Percentiles rank a stretch among this genome's conserved stretches.
phyloP scores from a whole-genome alignment of 345 rosid species.

The Eutrema japonicum region DNA sequence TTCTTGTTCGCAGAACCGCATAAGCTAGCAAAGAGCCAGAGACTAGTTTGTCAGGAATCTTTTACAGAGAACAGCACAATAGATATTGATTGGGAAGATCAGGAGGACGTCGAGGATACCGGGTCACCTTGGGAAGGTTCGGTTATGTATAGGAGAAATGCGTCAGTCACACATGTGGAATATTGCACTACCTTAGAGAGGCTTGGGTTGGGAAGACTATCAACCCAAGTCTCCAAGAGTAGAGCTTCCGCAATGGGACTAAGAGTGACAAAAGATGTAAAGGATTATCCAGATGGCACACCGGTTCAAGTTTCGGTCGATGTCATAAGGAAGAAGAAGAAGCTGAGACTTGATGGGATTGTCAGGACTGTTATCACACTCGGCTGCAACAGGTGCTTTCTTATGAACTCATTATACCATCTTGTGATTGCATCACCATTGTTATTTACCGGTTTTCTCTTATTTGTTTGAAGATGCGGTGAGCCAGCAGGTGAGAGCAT shows the following conservation, averaged over 20 bases:
- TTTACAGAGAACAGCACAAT: conserved; percentile 48
- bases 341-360: conserved; percentile 89
- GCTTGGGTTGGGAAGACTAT: conserved; percentile 77
- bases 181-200: conserved; percentile 94
- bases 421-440: conserved; percentile 5
- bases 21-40: conserved; percentile 37
- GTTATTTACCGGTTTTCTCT: not conserved
- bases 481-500: conserved; percentile 70
- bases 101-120: conserved; percentile 51
- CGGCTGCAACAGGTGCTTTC: conserved; percentile 72
- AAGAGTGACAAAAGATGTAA: conserved; percentile 83
- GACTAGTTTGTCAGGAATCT: conserved; percentile 40
- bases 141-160: conserved; percentile 70
- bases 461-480: conserved; percentile 63
- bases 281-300: conserved; percentile 83
- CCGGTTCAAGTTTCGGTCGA: conserved; percentile 93
- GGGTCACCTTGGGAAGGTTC: conserved; percentile 96
- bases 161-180: conserved; percentile 72
- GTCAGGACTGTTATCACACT: conserved; percentile 79
- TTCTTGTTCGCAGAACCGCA: conserved; percentile 17
- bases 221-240: conserved; percentile 65
- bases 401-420: not conserved
- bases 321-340: conserved; percentile 71
- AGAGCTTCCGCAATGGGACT: conserved; percentile 88
- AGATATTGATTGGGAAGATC: conserved; percentile 65